phyloP scores from a whole-genome alignment of 2,329 filamentous ascomycete genomes.

The Simplicillium sp. region DNA sequence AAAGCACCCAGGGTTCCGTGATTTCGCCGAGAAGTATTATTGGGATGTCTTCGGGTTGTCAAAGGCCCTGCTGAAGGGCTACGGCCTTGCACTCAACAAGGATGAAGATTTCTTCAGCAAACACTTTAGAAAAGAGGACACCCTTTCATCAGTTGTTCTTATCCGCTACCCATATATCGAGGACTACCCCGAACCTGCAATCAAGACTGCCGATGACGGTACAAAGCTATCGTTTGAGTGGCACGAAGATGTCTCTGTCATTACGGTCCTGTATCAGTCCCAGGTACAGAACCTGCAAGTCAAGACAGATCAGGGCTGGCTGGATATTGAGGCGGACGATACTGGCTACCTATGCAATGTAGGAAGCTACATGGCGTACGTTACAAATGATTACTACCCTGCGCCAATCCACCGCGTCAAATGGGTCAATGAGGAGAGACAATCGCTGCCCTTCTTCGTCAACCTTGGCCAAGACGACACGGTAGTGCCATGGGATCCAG shows the following conservation, averaged over 20 bases:
- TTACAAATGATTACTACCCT: slow-evolving; percentile 7
- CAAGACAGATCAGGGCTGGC: slow-evolving; percentile 7
- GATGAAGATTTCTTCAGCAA: slow-evolving; percentile 7
- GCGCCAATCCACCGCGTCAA: slow-evolving; percentile 8
- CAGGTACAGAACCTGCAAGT: slow-evolving; percentile 9
- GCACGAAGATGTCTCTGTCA: slow-evolving; percentile 8
- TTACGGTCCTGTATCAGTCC: slow-evolving; percentile 8
- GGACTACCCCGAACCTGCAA: slow-evolving; percentile 7
- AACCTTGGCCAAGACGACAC: slow-evolving; percentile 6
- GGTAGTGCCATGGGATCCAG: slow-evolving; percentile 5
- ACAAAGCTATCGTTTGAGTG: slow-evolving; percentile 8
- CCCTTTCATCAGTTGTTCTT: slow-evolving; percentile 8
- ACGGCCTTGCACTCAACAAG: slow-evolving; percentile 5
- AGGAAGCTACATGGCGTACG: slow-evolving; percentile 8
- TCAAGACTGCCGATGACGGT: slow-evolving; percentile 9
- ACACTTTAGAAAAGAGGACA: slow-evolving; percentile 5
- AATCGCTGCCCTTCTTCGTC: slow-evolving; percentile 7
- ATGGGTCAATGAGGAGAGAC: slow-evolving; percentile 7
- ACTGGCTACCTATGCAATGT: slow-evolving; percentile 6
- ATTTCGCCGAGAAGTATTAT: slow-evolving; percentile 7
- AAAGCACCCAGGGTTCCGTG: slow-evolving; percentile 7
- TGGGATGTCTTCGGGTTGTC: slow-evolving; percentile 6
- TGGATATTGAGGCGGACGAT: slow-evolving; percentile 2
- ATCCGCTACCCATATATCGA: slow-evolving; percentile 8
- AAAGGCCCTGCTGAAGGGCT: slow-evolving; percentile 5